Percentiles rank a stretch among this genome's conserved stretches.
Conservation (phyloP, 805 yeast species). For the Myxozyma sirexii region DNA sequence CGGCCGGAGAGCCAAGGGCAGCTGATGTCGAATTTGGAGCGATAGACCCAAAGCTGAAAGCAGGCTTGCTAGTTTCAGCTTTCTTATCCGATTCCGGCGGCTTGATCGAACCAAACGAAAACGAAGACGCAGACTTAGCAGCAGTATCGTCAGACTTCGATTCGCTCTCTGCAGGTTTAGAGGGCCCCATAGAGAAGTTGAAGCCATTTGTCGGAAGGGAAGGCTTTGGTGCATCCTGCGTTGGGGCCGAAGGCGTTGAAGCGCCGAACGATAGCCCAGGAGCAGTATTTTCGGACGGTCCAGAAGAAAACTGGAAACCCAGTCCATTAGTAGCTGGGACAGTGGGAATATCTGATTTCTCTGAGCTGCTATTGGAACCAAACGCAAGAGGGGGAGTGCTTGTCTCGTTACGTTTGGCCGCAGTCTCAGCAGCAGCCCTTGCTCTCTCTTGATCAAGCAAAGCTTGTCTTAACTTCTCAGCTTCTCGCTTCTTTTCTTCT, state of each 20-base stretch:
- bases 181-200: not conserved
- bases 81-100: not conserved
- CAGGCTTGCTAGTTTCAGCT: not conserved
- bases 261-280: not conserved
- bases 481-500: constrained; percentile 13
- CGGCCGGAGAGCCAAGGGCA: not conserved
- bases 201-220: not conserved
- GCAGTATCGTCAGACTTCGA: not conserved
- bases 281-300: not conserved
- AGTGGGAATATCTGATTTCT: not conserved
- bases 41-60: not conserved
- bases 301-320: not conserved
- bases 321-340: not conserved
- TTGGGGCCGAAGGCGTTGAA: not conserved
- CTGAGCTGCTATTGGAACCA: not conserved
- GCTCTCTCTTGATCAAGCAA: constrained; percentile 10
- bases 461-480: constrained; percentile 14
- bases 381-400: not conserved
- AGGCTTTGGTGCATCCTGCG: not conserved
- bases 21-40: not conserved
- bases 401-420: not conserved
- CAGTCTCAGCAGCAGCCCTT: not conserved
- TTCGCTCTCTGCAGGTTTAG: not conserved
- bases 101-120: not conserved
- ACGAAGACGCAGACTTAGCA: not conserved